Evolutionary conservation across 2,329 filamentous ascomycete species (phyloP), one percentile per base, ranked within the genome.

Genomic region (Xylariales sp.): DNA sequence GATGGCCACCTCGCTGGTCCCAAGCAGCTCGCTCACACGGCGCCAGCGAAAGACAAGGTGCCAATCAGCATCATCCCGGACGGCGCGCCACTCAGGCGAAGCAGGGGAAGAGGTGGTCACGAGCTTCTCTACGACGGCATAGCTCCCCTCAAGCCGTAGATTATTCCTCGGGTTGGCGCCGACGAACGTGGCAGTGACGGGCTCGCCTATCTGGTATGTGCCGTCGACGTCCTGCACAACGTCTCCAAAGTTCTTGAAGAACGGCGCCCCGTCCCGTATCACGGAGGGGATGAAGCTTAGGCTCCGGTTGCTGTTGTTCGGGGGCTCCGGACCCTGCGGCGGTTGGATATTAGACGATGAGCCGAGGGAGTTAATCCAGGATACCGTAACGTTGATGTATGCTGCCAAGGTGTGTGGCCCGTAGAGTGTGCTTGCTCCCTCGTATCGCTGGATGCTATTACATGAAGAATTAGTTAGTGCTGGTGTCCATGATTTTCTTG

Each of bases 111-210:
- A 14, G 8, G 30, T 75, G 12, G 73, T 68, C 16, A 85, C 78
- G 28, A 87, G 82, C 73, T 83, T 84, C 82, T 97, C 93, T 0
- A 97, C 87, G 0, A 91, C 87, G 0, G 91, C 91, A 76, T 90
- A 97, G 0, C 91, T 97, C 12, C 85, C 85, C 76, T 93, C 94
- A 1, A 93, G 87, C 2, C 89, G 87, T 50, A 97, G 85, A 69
- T 97, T 91, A 78, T 97, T 97, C 57, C 94, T 86, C 8, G 94
- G 94, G 75, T 97, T 97, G 3, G 94, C 94, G 18, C 92, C 94
- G 0, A 94, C 86, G 77, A 97, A 97, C 0, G 83, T 89, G 0
- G 87, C 92, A 4, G 81, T 86, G 34, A 93, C 86, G 0, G 82
- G 83, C 8, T 86, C 84, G 3, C 93, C 92, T 1, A 82, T 80